phyloP scores from a whole-genome alignment of 78 protist species.

The Dictyostelium capitatum region DNA sequence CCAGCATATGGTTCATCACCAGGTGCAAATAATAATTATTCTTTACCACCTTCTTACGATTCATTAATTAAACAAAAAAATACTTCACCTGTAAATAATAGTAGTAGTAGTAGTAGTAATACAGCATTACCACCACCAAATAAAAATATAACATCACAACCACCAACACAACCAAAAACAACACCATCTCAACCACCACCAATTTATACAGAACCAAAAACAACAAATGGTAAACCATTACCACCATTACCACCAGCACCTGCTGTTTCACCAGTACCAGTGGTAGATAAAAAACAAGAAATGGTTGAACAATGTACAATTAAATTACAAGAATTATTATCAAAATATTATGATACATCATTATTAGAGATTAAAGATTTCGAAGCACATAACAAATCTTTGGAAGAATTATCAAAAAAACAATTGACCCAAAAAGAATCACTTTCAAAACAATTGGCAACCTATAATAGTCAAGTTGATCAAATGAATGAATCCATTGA shows the following conservation, averaged over 20 bases:
- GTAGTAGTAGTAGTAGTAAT: background rate
- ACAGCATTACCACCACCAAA: constrained; percentile 28
- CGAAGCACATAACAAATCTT: background rate
- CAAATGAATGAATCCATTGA: constrained; percentile 18
- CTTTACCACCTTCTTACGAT: constrained; percentile 43
- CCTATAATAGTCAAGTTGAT: constrained; percentile 4
- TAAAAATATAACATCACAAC: background rate
- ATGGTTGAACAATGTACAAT: constrained; percentile 40
- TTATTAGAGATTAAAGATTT: constrained; percentile 20
- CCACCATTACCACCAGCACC: constrained; percentile 20
- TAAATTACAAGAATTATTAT: constrained; percentile 44
- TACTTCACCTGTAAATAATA: background rate
- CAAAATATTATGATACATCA: constrained; percentile 54
- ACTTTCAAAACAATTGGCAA: background rate
- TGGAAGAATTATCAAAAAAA: constrained; percentile 7
- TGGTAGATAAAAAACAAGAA: constrained; percentile 7
- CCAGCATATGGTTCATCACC: constrained; percentile 61
- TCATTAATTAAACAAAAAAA: constrained; percentile 27
- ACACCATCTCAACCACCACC: constrained; percentile 8
- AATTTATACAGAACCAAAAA: constrained; percentile 11
- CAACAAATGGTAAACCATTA: background rate
- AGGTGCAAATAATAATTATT: background rate
- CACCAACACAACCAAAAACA: background rate
- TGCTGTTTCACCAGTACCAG: constrained; percentile 3
- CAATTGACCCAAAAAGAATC: background rate